phyloP scores from a whole-genome alignment of 1,284 basidiomycete genomes.

The Pholiota adiposa region DNA sequence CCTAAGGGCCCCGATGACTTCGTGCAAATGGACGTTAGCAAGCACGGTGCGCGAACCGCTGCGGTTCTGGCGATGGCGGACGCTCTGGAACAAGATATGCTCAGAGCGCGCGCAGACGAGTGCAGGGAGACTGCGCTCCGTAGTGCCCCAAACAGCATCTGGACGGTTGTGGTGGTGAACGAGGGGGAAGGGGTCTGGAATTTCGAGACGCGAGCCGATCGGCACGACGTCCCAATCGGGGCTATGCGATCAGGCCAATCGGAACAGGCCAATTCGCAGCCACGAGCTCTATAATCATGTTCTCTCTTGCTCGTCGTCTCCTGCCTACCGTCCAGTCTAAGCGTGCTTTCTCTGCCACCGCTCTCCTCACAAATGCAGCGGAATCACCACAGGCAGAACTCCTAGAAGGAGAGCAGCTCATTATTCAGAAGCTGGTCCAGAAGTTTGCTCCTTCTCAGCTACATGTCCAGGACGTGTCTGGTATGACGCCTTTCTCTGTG shows the following conservation, averaged over 20 bases:
- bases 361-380: constrained; percentile 20
- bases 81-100: background rate
- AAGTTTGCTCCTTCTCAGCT: constrained; percentile 79
- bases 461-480: constrained; percentile 89
- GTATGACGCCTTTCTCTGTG: constrained; percentile 43
- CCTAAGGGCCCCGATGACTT: background rate
- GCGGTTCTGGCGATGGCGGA: background rate
- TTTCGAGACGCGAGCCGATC: background rate
- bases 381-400: constrained; percentile 24
- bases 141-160: constrained; percentile 27
- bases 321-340: constrained; percentile 12
- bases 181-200: background rate
- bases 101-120: background rate
- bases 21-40: background rate
- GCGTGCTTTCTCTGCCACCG: constrained; percentile 20
- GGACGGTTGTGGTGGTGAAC: background rate
- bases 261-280: constrained; percentile 8
- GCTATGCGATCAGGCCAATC: constrained; percentile 14
- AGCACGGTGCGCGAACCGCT: constrained; percentile 6
- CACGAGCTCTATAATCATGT: constrained; percentile 17
- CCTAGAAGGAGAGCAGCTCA: constrained; percentile 69
- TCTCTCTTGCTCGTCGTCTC: constrained; percentile 22
- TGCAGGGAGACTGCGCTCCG: constrained; percentile 18
- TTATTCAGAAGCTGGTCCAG: constrained; percentile 74
- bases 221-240: background rate